A percentile compares a stretch with the other conserved stretches of the same genome.
phyloP scores from a whole-genome alignment of 2,329 filamentous ascomycete genomes.

The Calonectria fujianensis region DNA sequence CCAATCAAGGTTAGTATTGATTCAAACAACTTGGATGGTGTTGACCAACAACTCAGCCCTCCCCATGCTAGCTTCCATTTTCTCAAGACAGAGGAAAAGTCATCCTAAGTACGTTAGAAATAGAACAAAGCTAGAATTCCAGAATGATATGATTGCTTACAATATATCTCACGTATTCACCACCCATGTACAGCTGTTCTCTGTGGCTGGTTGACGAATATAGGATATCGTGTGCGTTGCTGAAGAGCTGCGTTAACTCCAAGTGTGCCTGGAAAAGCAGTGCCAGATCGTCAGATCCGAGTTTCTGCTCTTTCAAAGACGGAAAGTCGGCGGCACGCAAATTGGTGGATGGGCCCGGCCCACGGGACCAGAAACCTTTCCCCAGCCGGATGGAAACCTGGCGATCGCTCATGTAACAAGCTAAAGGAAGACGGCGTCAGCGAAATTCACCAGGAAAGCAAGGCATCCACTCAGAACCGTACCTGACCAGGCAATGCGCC shows the following conservation, averaged over 20 bases:
- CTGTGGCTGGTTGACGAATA: constrained; percentile 83
- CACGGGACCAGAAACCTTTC: constrained; percentile 84
- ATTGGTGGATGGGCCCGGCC: constrained; percentile 80
- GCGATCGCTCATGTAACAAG: constrained; percentile 80
- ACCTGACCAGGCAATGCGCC: constrained; percentile 81
- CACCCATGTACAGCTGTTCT: constrained; percentile 81
- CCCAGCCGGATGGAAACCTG: constrained; percentile 83
- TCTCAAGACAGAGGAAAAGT: constrained; percentile 81
- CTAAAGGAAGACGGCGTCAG: constrained; percentile 48
- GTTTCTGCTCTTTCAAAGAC: constrained; percentile 74
- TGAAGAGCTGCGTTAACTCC: constrained; percentile 82
- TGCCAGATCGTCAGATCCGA: constrained; percentile 79
- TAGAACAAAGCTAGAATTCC: not conserved
- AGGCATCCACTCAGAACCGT: constrained; percentile 34
- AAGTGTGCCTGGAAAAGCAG: constrained; percentile 82
- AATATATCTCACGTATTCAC: constrained; percentile 84
- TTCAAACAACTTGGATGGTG: not conserved
- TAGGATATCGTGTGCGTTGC: constrained; percentile 83
- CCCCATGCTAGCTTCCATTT: constrained; percentile 84
- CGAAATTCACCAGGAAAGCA: not conserved
- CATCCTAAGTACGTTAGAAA: constrained; percentile 66
- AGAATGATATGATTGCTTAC: constrained; percentile 47
- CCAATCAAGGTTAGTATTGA: not conserved
- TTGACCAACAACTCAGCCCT: constrained; percentile 74
- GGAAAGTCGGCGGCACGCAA: constrained; percentile 81